A percentile compares a stretch with the other conserved stretches of the same genome.
Evolutionary conservation across 306 rosid genomes (phyloP).

Genomic region (Sechiopsis laciniata): DNA sequence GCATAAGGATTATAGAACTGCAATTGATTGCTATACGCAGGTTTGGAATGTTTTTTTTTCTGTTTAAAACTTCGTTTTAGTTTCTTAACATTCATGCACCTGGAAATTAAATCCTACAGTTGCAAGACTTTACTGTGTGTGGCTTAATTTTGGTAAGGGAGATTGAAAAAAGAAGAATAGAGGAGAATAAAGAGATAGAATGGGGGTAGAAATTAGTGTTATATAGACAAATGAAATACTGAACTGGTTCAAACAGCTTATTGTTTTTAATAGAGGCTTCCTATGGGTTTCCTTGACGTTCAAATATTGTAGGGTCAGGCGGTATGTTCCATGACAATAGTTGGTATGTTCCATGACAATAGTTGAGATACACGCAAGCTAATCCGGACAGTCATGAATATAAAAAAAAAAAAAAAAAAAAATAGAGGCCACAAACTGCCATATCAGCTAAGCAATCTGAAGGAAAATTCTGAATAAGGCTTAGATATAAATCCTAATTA

Average conservation of each 20-base stretch:
- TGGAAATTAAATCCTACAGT: neutral
- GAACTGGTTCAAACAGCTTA: neutral
- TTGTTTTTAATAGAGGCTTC: neutral
- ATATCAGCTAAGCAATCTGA: neutral
- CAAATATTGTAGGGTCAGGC: no score
- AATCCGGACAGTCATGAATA: no score
- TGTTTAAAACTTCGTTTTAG: neutral
- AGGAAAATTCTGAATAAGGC: neutral
- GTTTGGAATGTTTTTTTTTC: conserved; percentile 32
- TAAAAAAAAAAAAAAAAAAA: no score
- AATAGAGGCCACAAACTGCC: conserved; percentile 10
- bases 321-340: no score
- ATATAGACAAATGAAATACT: neutral
- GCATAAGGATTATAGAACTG: conserved; percentile 62
- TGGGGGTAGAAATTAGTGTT: neutral
- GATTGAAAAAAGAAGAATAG: neutral
- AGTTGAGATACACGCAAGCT: no score
- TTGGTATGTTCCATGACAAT: no score
- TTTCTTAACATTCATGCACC: neutral
- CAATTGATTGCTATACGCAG: conserved; percentile 71
- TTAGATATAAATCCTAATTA: neutral
- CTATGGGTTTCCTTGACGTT: no score
- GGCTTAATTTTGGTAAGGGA: neutral
- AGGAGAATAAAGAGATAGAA: neutral
- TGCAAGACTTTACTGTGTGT: conserved; percentile 2